Base-by-base conservation (phyloP, 2,329 filamentous ascomycete genomes). In the Diaporthe longicolla region DNA sequence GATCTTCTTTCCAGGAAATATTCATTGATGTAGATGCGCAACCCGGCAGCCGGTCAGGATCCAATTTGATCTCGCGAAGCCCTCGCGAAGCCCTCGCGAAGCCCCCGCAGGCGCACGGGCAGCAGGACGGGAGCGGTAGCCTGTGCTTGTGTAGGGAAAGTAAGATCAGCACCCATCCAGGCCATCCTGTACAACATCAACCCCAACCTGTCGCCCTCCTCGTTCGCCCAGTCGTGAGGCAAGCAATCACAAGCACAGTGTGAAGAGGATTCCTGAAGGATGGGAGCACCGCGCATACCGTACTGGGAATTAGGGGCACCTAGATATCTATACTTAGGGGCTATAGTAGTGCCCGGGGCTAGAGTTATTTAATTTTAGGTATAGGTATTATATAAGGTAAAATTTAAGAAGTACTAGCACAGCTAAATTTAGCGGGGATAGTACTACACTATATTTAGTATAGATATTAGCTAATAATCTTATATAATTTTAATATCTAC, bases 111-210 rank as follows among this genome's bases (percentile, higher is more conserved):
- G 48, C 40, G 37, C 58, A 15, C 37, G 29, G 24, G 59, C n/a
- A 37, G n/a, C 13, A 61, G 26, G 6, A 17, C 8, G 19, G 45
- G 45, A 48, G 45, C 8, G 7, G 17, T 48, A 9, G 45, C 45
- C 19, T 21, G 45, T 48, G 19, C 45, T 45, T 9, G 26, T n/a
- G 43, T 26, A 15, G 21, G 40, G 40, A 48, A 40, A 52, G 21
- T 37, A 52, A 66, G 45, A 66, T 66, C 63, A 37, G 63, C 63
- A 26, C 21, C 7, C 59, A 65, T 37, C 29, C 29, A n/a, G 5
- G 29, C 5, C 29, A 29, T 3, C 45, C 61, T 52, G 61, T 32
- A n/a, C 43, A n/a, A 52, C 61, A 66, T 32, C 63, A 52, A 26
- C 35, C 52, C n/a, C 40, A n/a, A 9, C 1, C n/a, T 54, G 32